Evolutionary conservation across 805 yeast genomes (phyloP).

Genomic region (Maudiozyma barnettii): DNA sequence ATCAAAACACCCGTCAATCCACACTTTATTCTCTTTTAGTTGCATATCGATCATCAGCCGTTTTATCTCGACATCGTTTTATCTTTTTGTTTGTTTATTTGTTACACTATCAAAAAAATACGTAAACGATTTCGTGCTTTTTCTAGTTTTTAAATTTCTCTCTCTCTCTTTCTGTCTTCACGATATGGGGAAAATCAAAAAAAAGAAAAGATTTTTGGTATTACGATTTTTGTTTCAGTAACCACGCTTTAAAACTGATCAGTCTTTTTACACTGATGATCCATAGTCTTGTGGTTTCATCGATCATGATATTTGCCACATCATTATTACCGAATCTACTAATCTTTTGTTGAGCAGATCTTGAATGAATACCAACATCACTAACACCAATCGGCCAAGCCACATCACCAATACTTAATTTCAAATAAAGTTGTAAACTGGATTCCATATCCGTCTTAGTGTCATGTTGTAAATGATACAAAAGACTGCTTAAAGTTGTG

Average conservation of each 20-base stretch:
- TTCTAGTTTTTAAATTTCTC: no score
- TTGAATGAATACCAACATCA: slow-evolving; percentile 68
- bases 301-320: slow-evolving; percentile 66
- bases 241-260: slow-evolving; percentile 40
- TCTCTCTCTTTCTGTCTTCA: no score
- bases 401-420: slow-evolving; percentile 74
- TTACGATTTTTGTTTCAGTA: not conserved
- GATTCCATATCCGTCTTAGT: slow-evolving; percentile 17
- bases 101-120: not conserved
- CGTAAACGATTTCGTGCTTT: no score
- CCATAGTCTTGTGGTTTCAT: slow-evolving; percentile 69
- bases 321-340: slow-evolving; percentile 31
- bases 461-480: slow-evolving; percentile 47
- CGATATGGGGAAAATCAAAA: no score
- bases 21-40: slow-evolving; percentile 40
- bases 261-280: slow-evolving; percentile 63
- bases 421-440: slow-evolving; percentile 54
- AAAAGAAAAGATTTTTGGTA: not conserved
- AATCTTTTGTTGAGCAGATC: slow-evolving; percentile 53
- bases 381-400: slow-evolving; percentile 90
- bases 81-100: not conserved
- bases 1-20: slow-evolving; percentile 98
- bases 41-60: not conserved
- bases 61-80: not conserved
- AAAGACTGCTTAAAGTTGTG: slow-evolving; percentile 49